Base-by-base conservation (phyloP, 2,329 filamentous ascomycete genomes). In the Pyrenophora teres region DNA sequence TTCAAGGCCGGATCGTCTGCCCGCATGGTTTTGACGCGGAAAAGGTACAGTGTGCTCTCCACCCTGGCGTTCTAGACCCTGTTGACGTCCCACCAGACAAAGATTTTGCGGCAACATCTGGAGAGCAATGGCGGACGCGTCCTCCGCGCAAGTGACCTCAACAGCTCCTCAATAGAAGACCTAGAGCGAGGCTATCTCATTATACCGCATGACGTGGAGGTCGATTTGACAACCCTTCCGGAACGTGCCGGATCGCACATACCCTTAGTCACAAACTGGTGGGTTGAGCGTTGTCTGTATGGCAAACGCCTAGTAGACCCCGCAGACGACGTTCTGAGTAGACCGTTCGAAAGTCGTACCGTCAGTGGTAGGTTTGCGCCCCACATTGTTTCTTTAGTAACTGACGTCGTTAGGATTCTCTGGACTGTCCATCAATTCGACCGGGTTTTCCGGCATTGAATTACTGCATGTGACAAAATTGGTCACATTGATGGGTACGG, bases 241-340 rank as follows among this genome's bases (percentile, higher is more conserved):
- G 65, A 64, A 41, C 55, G 60, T 18, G 73, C 77, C 56, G 76
- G 62, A 44, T 46, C 54, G 43, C 40, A 48, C 38, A 44, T 71
- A 36, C 60, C 46, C 45, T 46, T 79, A 47, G 86, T 96, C 27
- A 97, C 92, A 9, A 92, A 96, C 68, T 95, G 94, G 81, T 99
- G 93, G 83, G 81, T 99, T 45, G 94, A 99, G 75, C 85, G 86
- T 40, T 97, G 93, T 70, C 78, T 99, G 33, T 86, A 92, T 69
- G 84, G 84, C 57, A 94, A 90, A 72, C 77, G 76, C 21, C 83
- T 93, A 62, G 80, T 90, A 40, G 78, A 88, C 25, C 90, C 92
- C 4, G 77, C 80, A 44, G 79, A 83, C 4, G 86, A 94, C 68
- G 81, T 89, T 35, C 81, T 95, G 19, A 92, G 90, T 52, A 85